phyloP scores from a whole-genome alignment of 306 rosid species.

The Hippophae tibetana region DNA sequence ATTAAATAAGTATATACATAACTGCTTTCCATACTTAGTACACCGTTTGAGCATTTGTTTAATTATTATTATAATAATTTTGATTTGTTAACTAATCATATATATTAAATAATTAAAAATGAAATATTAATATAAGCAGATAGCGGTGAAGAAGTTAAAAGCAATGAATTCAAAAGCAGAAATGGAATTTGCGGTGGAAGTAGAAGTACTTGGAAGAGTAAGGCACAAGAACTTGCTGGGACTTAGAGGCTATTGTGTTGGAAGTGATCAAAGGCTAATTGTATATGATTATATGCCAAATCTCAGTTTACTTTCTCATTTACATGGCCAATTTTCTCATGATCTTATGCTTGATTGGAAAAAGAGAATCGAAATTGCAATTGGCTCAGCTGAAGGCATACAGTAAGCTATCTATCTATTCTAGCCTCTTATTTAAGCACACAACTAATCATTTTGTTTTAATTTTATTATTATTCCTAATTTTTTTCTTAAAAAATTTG shows the following conservation, averaged over 20 bases:
- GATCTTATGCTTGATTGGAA: constrained; percentile 67
- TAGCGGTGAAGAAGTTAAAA: constrained; percentile 88
- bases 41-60: no score
- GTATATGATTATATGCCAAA: constrained; percentile 93
- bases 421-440: no score
- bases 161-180: constrained; percentile 82
- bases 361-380: constrained; percentile 62
- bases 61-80: no score
- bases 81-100: no score
- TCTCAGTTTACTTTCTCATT: constrained; percentile 83
- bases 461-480: no score
- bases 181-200: constrained; percentile 95
- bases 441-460: no score
- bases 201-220: constrained; percentile 86
- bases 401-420: constrained; percentile 34
- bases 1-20: no score
- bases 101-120: no score
- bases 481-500: no score
- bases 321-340: constrained; percentile 60
- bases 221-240: constrained; percentile 80
- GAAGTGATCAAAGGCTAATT: constrained; percentile 68
- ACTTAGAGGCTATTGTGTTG: constrained; percentile 73
- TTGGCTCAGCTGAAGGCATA: constrained; percentile 78
- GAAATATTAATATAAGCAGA: constrained; percentile 23
- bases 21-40: no score